Evolutionary conservation across 208 protist species (phyloP).

Genomic region (Trypanosomatidae sp.): DNA sequence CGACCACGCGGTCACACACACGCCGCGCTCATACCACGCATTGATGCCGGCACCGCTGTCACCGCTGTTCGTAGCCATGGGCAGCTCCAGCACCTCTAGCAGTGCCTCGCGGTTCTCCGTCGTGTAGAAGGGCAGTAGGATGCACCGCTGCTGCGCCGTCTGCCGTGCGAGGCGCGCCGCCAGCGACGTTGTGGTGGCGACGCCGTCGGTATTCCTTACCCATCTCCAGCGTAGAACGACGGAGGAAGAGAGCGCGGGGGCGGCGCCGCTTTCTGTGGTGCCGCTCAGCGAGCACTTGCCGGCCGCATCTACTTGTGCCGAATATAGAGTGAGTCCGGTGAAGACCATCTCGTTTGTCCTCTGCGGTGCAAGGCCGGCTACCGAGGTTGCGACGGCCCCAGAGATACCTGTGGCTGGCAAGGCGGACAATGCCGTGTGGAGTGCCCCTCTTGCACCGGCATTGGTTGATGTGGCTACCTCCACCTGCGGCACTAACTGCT

Average conservation of each 20-base stretch:
- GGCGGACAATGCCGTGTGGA: not conserved
- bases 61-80: constrained; percentile 9
- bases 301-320: constrained; percentile 41
- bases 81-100: constrained; percentile 75
- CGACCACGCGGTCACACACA: constrained; percentile 82
- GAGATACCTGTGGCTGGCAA: not conserved
- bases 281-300: constrained; percentile 40
- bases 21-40: constrained; percentile 86
- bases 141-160: constrained; percentile 9
- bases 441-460: not conserved
- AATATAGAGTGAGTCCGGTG: constrained; percentile 50
- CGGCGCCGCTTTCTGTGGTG: constrained; percentile 16
- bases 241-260: constrained; percentile 26
- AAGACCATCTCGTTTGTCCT: constrained; percentile 1
- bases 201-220: constrained; percentile 16
- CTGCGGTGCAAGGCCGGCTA: constrained; percentile 12
- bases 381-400: constrained; percentile 2
- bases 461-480: constrained; percentile 20
- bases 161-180: constrained; percentile 32
- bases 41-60: constrained; percentile 13
- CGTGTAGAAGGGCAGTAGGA: constrained; percentile 87
- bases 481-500: constrained; percentile 89
- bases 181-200: constrained; percentile 26
- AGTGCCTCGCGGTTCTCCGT: constrained; percentile 62
- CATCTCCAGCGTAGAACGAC: constrained; percentile 50